Conservation (phyloP, 2,329 filamentous ascomycete species). For the Neofusicoccum kwambonambiense region DNA sequence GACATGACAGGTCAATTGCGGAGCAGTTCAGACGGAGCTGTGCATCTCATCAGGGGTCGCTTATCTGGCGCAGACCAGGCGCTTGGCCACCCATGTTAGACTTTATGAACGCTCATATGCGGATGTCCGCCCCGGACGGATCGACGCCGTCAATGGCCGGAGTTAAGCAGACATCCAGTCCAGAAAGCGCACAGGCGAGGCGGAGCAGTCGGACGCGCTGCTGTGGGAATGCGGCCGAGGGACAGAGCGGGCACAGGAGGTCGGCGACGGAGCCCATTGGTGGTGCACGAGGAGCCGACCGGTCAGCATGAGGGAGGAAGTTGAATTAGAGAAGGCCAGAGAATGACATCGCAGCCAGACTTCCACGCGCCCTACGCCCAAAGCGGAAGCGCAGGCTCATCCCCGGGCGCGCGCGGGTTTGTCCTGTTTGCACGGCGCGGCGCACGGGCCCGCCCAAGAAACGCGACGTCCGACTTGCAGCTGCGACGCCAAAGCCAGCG, state of each 20-base stretch:
- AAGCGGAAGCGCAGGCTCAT: background rate
- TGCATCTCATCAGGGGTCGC: slow-evolving; percentile 4
- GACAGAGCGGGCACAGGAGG: background rate
- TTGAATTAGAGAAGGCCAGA: slow-evolving; percentile 5
- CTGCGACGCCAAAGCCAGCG: slow-evolving; percentile 3
- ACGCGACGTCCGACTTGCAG: background rate
- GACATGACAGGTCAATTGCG: slow-evolving; percentile 1
- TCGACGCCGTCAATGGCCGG: background rate
- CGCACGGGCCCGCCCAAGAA: background rate
- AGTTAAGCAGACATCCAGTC: background rate
- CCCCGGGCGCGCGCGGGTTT: background rate
- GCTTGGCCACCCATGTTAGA: background rate
- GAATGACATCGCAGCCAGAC: slow-evolving; percentile 1
- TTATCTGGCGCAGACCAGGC: background rate
- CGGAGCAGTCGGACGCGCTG: background rate
- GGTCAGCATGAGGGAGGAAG: background rate
- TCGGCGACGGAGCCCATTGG: background rate
- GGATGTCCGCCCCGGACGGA: slow-evolving; percentile 7
- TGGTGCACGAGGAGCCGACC: background rate
- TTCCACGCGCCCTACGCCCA: background rate
- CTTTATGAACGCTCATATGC: slow-evolving; percentile 1
- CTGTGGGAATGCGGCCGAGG: background rate
- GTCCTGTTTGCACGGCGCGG: background rate
- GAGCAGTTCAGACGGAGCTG: background rate
- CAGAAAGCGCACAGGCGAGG: background rate